phyloP scores from a whole-genome alignment of 2,329 filamentous ascomycete species.

The Aspergillus intermedius region DNA sequence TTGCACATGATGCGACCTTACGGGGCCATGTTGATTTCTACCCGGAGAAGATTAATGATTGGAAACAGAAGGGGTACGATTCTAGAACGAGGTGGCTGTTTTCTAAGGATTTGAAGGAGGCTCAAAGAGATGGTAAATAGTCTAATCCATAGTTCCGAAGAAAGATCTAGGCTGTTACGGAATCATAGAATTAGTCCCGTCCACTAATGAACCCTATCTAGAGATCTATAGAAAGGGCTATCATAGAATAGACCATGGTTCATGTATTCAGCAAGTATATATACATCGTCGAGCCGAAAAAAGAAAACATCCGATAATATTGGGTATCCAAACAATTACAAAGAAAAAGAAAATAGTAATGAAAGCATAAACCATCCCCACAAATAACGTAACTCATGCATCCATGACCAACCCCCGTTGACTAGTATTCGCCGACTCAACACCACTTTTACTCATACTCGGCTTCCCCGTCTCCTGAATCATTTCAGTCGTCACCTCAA shows the following conservation, averaged over 20 bases:
- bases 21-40: neutral
- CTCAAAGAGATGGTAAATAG: no score
- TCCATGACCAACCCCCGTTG: conserved; percentile 19
- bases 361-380: neutral
- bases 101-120: neutral
- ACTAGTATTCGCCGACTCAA: conserved; percentile 13
- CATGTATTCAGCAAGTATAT: neutral
- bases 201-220: no score
- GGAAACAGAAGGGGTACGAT: neutral
- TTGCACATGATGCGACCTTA: neutral
- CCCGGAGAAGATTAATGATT: neutral
- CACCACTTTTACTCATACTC: neutral
- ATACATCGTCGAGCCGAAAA: neutral
- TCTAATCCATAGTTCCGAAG: no score
- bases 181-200: no score
- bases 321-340: neutral
- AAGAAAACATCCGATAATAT: neutral
- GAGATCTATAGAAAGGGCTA: no score
- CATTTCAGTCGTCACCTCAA: conserved; percentile 29
- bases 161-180: no score
- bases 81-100: neutral
- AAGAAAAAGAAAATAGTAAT: neutral
- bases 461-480: conserved; percentile 16
- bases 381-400: conserved; percentile 6
- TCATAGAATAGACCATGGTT: neutral